Percentiles rank a stretch among this genome's conserved stretches.
Conservation (phyloP, 2,329 filamentous ascomycete genomes). For the Cladosporium phlei region DNA sequence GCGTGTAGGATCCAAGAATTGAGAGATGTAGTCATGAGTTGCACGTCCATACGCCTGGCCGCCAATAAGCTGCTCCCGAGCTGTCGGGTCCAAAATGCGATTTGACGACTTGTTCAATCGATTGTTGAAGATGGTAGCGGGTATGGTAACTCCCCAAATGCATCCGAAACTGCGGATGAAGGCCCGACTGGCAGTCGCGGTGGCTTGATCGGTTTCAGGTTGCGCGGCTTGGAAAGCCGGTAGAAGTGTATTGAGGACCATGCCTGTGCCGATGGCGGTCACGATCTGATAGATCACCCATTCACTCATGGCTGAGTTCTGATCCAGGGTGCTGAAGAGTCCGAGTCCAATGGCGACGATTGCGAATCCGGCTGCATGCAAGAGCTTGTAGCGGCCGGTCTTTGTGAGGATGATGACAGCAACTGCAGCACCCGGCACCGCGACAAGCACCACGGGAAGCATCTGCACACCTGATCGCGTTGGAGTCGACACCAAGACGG, state of each 20-base stretch:
- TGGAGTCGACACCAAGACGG: conserved; percentile 35
- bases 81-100: background rate
- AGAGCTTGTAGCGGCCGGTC: conserved; percentile 31
- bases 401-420: conserved; percentile 25
- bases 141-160: conserved; percentile 43
- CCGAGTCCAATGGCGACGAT: conserved; percentile 36
- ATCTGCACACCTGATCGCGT: conserved; percentile 36
- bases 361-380: conserved; percentile 23
- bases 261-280: conserved; percentile 36
- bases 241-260: conserved; percentile 24
- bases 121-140: conserved; percentile 37
- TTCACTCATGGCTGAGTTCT: conserved; percentile 30
- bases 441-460: conserved; percentile 32
- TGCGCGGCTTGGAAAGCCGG: conserved; percentile 42
- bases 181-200: conserved; percentile 36
- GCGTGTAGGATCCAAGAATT: background rate
- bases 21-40: background rate
- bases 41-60: background rate
- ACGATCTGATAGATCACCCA: conserved; percentile 43
- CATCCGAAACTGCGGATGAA: conserved; percentile 46
- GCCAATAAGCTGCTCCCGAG: background rate
- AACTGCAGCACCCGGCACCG: conserved; percentile 12
- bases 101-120: background rate
- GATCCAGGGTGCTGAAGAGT: conserved; percentile 37
- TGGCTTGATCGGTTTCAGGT: conserved; percentile 33